A percentile compares a stretch with the other conserved stretches of the same genome.
phyloP scores from a whole-genome alignment of 768 basidiomycete species.

The Rhodotorula babjevae region DNA sequence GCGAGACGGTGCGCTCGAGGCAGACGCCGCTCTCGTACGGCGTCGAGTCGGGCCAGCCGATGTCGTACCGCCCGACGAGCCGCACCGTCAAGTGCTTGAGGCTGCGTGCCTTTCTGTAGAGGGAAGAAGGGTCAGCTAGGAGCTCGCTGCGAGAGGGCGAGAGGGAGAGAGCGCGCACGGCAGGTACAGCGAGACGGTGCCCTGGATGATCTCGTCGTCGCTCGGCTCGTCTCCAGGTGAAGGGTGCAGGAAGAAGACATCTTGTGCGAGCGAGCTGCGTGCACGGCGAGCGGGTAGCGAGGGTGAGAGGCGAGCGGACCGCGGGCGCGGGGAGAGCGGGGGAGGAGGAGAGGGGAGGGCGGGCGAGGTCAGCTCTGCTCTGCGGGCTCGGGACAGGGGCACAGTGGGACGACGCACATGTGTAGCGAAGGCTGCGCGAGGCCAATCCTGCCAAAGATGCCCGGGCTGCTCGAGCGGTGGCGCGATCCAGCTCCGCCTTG shows the following conservation, averaged over 20 bases:
- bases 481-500: not conserved
- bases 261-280: constrained; percentile 25
- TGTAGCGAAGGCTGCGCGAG: constrained; percentile 24
- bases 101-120: constrained; percentile 19
- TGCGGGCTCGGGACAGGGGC: no score
- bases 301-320: not conserved
- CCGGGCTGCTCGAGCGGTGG: not conserved
- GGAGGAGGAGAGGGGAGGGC: no score
- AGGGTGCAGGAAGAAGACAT: constrained; percentile 36
- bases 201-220: constrained; percentile 28
- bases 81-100: constrained; percentile 32
- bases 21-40: constrained; percentile 27
- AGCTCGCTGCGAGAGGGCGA: no score
- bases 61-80: constrained; percentile 29
- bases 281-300: not conserved
- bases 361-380: not conserved
- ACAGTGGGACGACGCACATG: not conserved
- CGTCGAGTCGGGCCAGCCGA: constrained; percentile 23
- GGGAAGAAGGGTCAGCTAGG: not conserved
- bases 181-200: constrained; percentile 32
- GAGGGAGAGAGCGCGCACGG: not conserved
- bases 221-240: constrained; percentile 2
- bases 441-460: constrained; percentile 19
- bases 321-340: no score
- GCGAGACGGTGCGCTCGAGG: constrained; percentile 25